Evolutionary conservation across 208 protist species (phyloP).

Genomic region (Porcisia hertigi): DNA sequence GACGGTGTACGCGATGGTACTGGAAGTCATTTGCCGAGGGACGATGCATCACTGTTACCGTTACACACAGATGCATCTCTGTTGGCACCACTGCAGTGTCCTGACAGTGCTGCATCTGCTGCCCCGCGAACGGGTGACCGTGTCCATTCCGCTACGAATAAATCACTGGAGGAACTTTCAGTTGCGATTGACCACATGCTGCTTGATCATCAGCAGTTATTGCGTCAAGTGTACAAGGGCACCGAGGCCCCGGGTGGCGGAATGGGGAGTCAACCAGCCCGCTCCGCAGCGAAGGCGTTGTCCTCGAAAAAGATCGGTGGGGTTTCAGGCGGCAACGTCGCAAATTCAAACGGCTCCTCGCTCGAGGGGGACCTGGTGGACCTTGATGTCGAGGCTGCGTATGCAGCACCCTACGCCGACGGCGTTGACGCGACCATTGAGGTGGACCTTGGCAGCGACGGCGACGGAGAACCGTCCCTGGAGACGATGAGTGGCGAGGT

Average conservation of each 20-base stretch:
- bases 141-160: conserved; percentile 1
- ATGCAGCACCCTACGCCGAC: neutral
- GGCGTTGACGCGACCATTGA: neutral
- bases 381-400: neutral
- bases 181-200: conserved; percentile 73
- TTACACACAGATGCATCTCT: neutral
- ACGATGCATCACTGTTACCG: neutral
- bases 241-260: neutral
- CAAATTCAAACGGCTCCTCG: neutral
- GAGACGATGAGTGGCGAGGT: neutral
- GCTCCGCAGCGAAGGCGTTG: neutral
- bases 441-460: conserved; percentile 8
- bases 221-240: conserved; percentile 57
- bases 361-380: neutral
- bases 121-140: neutral
- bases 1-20: neutral
- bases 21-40: too few species aligned
- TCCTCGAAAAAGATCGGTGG: neutral
- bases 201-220: conserved; percentile 60
- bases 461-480: neutral
- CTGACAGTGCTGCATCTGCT: neutral
- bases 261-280: neutral
- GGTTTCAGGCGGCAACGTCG: neutral
- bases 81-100: neutral
- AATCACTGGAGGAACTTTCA: conserved; percentile 44